These are phyloP conservation scores for Skeletonema menzelii DNA, from an alignment of 108 stramenopile species.

Conservation along the genomic window DNA sequence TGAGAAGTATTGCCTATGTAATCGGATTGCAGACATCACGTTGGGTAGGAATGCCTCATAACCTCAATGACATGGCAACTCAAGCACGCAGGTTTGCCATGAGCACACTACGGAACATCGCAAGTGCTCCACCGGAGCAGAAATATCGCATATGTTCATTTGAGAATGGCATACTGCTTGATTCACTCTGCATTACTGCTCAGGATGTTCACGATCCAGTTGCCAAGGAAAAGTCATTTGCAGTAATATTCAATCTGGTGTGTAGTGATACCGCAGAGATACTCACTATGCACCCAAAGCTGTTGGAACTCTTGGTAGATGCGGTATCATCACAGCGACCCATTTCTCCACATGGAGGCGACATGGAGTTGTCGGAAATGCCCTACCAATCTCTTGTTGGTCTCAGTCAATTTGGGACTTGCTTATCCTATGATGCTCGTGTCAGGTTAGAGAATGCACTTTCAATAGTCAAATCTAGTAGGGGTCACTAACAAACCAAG, in stretches of 20 bases:
- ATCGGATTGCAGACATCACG: background rate
- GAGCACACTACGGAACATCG: background rate
- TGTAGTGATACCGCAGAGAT: background rate
- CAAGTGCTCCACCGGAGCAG: background rate
- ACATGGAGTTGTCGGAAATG: background rate
- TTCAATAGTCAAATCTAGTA: background rate
- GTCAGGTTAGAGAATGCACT: background rate
- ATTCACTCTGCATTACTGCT: background rate
- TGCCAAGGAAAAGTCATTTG: constrained; percentile 1
- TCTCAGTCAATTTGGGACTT: background rate
- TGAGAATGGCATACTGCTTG: background rate
- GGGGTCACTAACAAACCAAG: background rate
- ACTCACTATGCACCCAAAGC: background rate
- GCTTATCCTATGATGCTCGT: background rate
- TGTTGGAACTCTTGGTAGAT: background rate
- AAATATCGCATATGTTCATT: background rate
- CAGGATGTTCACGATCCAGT: background rate
- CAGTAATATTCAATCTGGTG: background rate
- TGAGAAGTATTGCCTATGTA: background rate
- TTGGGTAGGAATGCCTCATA: background rate
- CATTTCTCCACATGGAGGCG: background rate
- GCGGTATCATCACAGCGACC: background rate
- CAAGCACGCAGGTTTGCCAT: background rate
- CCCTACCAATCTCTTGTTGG: background rate
- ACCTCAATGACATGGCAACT: background rate